These are phyloP conservation scores for Saturnispora quitensis DNA, from an alignment of 805 yeast species.

Conservation along the genomic window DNA sequence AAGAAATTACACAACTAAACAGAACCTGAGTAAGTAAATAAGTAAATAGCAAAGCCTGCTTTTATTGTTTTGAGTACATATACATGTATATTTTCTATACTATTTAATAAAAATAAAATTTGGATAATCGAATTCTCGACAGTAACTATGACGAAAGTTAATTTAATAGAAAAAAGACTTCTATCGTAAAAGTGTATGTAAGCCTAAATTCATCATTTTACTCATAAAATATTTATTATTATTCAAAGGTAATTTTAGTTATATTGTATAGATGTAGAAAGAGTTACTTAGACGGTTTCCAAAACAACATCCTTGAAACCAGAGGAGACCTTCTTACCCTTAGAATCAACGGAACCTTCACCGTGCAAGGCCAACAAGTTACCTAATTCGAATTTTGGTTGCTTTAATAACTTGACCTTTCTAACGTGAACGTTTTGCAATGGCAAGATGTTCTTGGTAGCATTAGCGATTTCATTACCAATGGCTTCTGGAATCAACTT, in stretches of 20 bases:
- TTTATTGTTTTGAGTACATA: neutral
- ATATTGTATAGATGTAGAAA: constrained; percentile 9
- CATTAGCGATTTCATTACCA: constrained; percentile 97
- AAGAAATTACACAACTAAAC: constrained; percentile 85
- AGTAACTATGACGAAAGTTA: no score
- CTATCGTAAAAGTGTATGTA: neutral
- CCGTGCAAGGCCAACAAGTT: constrained; percentile 95
- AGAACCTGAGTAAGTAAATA: neutral
- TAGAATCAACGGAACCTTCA: constrained; percentile 87
- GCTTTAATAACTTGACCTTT: constrained; percentile 97
- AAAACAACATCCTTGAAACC: constrained; percentile 99
- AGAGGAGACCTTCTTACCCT: constrained; percentile 90
- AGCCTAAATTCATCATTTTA: neutral
- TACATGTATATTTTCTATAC: neutral
- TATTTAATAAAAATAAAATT: neutral
- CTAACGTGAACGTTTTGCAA: constrained; percentile 98
- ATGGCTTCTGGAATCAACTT: constrained; percentile 98
- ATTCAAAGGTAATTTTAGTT: constrained; percentile 8
- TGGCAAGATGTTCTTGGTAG: constrained; percentile 91
- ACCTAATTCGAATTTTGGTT: constrained; percentile 98
- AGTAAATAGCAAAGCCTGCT: neutral
- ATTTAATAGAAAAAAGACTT: neutral
- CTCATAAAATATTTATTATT: constrained; percentile 4
- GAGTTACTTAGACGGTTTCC: constrained; percentile 73
- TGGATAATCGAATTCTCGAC: no score